Evolutionary conservation across 768 basidiomycete genomes (phyloP), one percentile per base, ranked within the genome.

Genomic region (Suillus weaverae): DNA sequence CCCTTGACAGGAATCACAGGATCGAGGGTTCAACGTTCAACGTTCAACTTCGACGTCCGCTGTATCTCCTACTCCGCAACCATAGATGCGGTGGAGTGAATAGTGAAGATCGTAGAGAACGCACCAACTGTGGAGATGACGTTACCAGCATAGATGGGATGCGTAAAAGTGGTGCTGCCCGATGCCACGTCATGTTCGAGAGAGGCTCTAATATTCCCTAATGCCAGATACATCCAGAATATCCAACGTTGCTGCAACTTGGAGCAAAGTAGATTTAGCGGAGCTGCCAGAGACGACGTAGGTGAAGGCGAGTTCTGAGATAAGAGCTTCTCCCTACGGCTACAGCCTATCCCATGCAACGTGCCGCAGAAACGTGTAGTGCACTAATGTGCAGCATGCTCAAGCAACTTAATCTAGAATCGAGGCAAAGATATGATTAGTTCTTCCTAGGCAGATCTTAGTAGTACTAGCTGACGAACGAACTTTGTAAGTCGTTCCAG

Each of bases 101-200:
- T 92, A 44, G 97, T 97, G 79, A 99, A 94, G 77, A 99, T 87
- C 76, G 98, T 99, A 80, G 95, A 38, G 86, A 84, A 71, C 0
- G 91, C 91, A 64, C 89, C 88, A 69, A 99, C 89, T 51, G 95
- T 96, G 35, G 95, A 86, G 64, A 99, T 94, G 56, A 97, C 97
- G 73, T 99, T 99, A 60, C 97, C 97, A 32, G 97, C 97, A 71
- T 99, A 98, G 71, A 98, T 97, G 33, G 95, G 95, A 32, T 96
- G 91, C 6, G 91, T 88, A 76, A 96, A 99, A 1, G 88, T 92
- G 43, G 93, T 94, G 70, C 83, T 84, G 68, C 90, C 89, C 36
- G 87, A 86, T 5, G 88, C 76, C 35, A 77, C 62, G 70, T 94
- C 89, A 35, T 54, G 88, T 50, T 88, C 83, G 68, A 98, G 81